These are phyloP conservation scores for Fraxinus albicans DNA, from an alignment of 305 asterid genomes.

Conservation along the genomic window DNA sequence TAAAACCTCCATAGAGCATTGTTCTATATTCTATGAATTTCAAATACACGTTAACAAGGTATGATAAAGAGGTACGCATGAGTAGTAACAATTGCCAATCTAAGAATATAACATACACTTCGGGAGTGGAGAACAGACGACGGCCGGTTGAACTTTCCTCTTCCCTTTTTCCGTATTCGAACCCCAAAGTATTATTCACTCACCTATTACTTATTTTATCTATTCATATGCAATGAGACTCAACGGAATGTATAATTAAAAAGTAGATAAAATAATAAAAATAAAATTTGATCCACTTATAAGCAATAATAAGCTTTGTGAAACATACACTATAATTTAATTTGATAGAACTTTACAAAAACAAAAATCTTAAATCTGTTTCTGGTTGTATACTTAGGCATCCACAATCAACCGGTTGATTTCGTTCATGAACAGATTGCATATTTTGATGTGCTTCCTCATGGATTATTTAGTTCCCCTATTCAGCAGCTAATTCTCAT, in stretches of 20 bases:
- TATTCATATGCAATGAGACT: neutral
- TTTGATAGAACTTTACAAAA: neutral
- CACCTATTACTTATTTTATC: neutral
- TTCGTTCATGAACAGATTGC: neutral
- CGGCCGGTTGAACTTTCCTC: neutral
- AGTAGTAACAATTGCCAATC: neutral
- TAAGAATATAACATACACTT: neutral
- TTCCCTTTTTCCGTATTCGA: neutral
- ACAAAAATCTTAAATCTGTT: neutral
- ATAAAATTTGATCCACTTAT: neutral
- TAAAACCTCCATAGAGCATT: neutral
- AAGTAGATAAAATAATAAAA: neutral
- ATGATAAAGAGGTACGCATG: neutral
- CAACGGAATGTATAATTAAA: neutral
- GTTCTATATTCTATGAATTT: neutral
- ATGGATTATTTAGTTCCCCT: neutral
- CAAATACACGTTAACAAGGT: neutral
- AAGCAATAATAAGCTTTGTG: neutral
- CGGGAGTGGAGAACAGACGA: neutral
- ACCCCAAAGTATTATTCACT: no score
- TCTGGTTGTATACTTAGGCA: neutral
- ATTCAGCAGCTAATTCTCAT: neutral
- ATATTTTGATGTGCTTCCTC: neutral
- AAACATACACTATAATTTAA: neutral
- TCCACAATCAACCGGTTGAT: neutral